A percentile compares a stretch with the other conserved stretches of the same genome.
Evolutionary conservation across 2,329 filamentous ascomycete species (phyloP).

Genomic region (Oidium heveae): DNA sequence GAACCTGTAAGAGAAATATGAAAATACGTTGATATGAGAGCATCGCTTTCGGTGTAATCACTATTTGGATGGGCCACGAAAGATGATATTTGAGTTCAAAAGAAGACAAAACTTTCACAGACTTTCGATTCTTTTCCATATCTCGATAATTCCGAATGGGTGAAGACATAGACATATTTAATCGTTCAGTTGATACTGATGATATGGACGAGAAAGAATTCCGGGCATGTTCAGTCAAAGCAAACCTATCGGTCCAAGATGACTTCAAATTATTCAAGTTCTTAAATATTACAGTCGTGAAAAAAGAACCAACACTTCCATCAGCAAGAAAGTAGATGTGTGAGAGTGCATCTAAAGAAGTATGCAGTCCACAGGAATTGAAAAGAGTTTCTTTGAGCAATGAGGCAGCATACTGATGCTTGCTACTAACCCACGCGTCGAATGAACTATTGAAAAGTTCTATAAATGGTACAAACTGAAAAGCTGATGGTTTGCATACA

Average conservation of each 20-base stretch:
- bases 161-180: conserved; percentile 30
- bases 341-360: conserved; percentile 39
- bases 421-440: conserved; percentile 48
- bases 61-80: conserved; percentile 40
- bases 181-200: conserved; percentile 30
- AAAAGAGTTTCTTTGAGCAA: conserved; percentile 43
- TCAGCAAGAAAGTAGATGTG: conserved; percentile 55
- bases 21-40: conserved; percentile 46
- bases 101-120: conserved; percentile 34
- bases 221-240: conserved; percentile 53
- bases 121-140: conserved; percentile 24
- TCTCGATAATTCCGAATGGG: conserved; percentile 17
- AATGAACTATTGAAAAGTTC: conserved; percentile 51
- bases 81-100: conserved; percentile 46
- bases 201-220: conserved; percentile 33
- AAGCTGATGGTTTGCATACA: conserved; percentile 23
- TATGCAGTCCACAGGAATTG: conserved; percentile 38
- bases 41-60: conserved; percentile 41
- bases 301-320: conserved; percentile 36
- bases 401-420: conserved; percentile 43
- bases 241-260: conserved; percentile 59
- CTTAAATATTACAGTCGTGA: conserved; percentile 47
- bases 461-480: conserved; percentile 38
- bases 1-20: conserved; percentile 52
- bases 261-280: conserved; percentile 36